Evolutionary conservation across 1,284 basidiomycete species (phyloP), one percentile per base, ranked within the genome.

Genomic region (Salmacisia buchloeana): DNA sequence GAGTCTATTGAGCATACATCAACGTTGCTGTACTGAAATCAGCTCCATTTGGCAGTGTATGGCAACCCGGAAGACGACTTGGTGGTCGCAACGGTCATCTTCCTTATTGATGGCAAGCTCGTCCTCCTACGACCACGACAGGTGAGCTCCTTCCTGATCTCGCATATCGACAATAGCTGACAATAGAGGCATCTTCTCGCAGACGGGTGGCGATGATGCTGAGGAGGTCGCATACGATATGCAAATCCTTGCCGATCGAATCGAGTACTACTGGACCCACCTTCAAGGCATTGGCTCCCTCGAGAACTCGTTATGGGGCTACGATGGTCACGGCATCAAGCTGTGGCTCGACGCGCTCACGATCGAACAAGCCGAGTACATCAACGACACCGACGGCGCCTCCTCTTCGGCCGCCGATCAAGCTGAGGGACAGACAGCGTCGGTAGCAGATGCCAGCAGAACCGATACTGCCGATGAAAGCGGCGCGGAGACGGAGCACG

Each of bases 251-350:
- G 92, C 94, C 0, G 92, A 97, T 73, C 86, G 89, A 31, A 92
- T 98, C 67, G 94, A 99, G 77, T 93, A 94, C 76, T 98, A 94
- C 81, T 99, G 94, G 94, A 97, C 94, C 46, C 94, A 97, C 82
- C 82, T 97, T 59, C 87, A 89, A 52, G 94, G 93, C 0, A 92
- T 97, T 36, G 90, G 89, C 2, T 88, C 91, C 1, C 83, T 98
- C 33, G 94, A 97, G 76, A 97, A 98, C 81, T 96, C 93, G 7
- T 83, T 99, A 13, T 99, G 94, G 94, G 94, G 89, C 0, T 98
- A 92, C 79, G 94, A 98, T 72, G 96, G 94, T 1, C 85, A 86
- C 64, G 86, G 87, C 12, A 89, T 98, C 75, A 84, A 91, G 45
- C 86, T 98, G 21, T 99, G 94, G 94, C 83, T 98, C 34, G 94